Percentiles rank a stretch among this genome's conserved stretches.
phyloP scores from a whole-genome alignment of 2,329 filamentous ascomycete species.

The Cladobotryum protrusum region DNA sequence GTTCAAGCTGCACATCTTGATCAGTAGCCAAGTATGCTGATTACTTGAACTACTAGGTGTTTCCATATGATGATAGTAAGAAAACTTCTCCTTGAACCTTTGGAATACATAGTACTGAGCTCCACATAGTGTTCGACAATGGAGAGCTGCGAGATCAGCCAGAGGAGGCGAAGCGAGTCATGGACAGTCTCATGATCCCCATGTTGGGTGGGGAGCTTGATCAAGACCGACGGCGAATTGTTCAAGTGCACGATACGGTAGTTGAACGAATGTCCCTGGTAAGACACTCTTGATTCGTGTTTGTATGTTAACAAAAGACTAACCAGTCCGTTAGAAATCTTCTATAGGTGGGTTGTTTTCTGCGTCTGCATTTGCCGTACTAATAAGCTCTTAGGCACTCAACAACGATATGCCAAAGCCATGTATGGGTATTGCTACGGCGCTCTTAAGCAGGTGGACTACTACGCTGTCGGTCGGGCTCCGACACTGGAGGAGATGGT shows the following conservation, averaged over 20 bases:
- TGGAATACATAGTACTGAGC: not conserved
- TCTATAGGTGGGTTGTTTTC: not conserved
- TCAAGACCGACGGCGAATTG: slow-evolving; percentile 7
- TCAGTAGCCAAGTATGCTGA: too few species aligned
- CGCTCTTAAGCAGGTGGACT: slow-evolving; percentile 14
- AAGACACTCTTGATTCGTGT: not conserved
- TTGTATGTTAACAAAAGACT: not conserved
- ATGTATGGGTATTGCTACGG: slow-evolving; percentile 17
- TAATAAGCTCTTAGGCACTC: slow-evolving; percentile 11
- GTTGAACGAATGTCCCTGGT: slow-evolving; percentile 12
- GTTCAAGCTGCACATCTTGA: not conserved
- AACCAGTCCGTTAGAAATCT: not conserved
- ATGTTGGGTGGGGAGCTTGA: slow-evolving; percentile 1
- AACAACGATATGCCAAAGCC: slow-evolving; percentile 13
- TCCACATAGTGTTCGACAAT: slow-evolving; percentile 17
- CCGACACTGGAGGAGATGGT: slow-evolving; percentile 17
- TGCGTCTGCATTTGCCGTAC: not conserved
- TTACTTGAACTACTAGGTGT: slow-evolving; percentile 10
- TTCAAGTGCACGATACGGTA: slow-evolving; percentile 15
- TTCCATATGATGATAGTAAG: slow-evolving; percentile 19
- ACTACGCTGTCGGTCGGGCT: slow-evolving; percentile 4
- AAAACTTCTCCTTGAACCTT: too few species aligned
- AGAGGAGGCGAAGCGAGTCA: slow-evolving; percentile 11
- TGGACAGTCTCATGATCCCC: slow-evolving; percentile 16
- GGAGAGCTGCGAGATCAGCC: slow-evolving; percentile 14